Conservation (phyloP, 768 basidiomycete genomes). For the Auricularia sp. region DNA sequence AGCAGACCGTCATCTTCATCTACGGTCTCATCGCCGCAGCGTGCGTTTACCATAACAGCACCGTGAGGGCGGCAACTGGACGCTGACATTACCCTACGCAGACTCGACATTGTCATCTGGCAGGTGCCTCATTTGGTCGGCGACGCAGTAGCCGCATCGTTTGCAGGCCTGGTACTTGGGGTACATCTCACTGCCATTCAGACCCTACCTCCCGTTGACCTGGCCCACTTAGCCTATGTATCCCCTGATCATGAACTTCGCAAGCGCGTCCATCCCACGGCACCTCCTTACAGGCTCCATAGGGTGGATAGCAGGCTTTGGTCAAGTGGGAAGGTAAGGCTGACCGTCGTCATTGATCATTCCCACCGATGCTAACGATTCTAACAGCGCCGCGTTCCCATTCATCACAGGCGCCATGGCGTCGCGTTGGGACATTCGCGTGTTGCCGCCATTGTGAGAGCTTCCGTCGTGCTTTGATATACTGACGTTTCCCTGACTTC, state of each 20-base stretch:
- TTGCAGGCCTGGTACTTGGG: slow-evolving; percentile 45
- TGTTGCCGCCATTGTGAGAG: slow-evolving; percentile 52
- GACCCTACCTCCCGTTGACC: slow-evolving; percentile 17
- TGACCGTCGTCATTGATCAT: slow-evolving; percentile 38
- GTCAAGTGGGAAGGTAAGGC: slow-evolving; percentile 1
- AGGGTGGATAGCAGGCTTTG: slow-evolving; percentile 28
- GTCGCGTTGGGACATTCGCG: slow-evolving; percentile 47
- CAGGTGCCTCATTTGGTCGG: slow-evolving; percentile 43
- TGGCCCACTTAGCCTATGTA: slow-evolving; percentile 27
- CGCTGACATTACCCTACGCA: slow-evolving; percentile 12
- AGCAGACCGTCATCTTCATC: slow-evolving; percentile 24
- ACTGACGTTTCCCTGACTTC: no score
- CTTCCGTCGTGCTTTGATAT: no score
- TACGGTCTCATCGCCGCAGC: slow-evolving; percentile 22
- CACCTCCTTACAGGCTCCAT: slow-evolving; percentile 54
- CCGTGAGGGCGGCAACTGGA: neutral
- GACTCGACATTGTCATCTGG: slow-evolving; percentile 51
- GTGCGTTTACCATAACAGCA: slow-evolving; percentile 7
- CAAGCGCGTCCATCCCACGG: slow-evolving; percentile 56
- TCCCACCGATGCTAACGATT: no score
- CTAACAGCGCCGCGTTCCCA: slow-evolving; percentile 58
- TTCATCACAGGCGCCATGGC: slow-evolving; percentile 56
- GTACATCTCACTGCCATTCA: slow-evolving; percentile 37
- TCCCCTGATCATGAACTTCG: slow-evolving; percentile 57
- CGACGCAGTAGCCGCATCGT: slow-evolving; percentile 41